Conservation (phyloP, 176 grass and related monocot genomes). For the Puya raimondii region DNA sequence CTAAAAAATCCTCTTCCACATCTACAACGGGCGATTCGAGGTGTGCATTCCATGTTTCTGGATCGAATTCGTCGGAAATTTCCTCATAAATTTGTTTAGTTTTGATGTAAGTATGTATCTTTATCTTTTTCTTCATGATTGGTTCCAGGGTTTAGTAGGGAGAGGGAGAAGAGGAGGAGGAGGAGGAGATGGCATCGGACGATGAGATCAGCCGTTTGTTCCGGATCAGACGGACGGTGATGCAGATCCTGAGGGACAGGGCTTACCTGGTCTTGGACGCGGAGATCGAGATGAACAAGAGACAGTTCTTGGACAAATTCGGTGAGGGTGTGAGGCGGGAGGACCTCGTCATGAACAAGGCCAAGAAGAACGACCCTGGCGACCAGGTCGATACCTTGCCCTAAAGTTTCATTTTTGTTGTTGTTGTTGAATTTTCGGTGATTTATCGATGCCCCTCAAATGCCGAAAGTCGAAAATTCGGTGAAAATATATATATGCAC, state of each 20-base stretch:
- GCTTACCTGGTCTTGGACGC: constrained; percentile 22
- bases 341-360: constrained; percentile 30
- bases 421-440: background rate
- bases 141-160: no score
- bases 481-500: no score
- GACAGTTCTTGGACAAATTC: constrained; percentile 25
- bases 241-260: constrained; percentile 70
- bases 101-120: no score
- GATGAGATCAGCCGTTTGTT: constrained; percentile 45
- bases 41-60: no score
- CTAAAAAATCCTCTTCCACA: no score
- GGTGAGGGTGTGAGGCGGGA: constrained; percentile 42
- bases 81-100: no score
- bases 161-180: no score
- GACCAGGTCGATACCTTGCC: constrained; percentile 19
- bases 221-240: constrained; percentile 61
- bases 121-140: no score
- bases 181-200: constrained; percentile 35
- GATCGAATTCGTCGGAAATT: no score
- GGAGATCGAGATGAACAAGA: constrained; percentile 25
- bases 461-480: no score
- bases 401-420: background rate
- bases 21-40: no score
- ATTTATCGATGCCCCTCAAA: no score
- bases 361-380: constrained; percentile 5